Evolutionary conservation across 2,329 filamentous ascomycete genomes (phyloP), one percentile per base, ranked within the genome.

Genomic region (Curvularia lunata): DNA sequence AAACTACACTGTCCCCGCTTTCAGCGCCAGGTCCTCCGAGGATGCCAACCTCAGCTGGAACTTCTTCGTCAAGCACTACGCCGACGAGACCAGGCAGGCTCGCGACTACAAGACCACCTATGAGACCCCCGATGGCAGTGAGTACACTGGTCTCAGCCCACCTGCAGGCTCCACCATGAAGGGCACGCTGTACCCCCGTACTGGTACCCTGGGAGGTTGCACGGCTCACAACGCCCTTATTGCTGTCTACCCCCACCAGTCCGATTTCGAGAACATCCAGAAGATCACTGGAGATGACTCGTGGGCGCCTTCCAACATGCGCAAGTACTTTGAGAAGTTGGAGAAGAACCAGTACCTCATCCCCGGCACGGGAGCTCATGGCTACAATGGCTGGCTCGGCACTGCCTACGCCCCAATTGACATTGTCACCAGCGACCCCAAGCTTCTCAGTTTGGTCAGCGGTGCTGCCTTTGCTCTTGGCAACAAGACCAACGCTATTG

Each of bases 51-150:
- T 86, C 63, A 76, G 80, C 45, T 89, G 86, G 86, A 83, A 87
- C 71, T 88, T 85, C 74, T 89, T 84, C 62, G 84, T 87, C n/a
- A 81, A 81, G 45, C 86, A 88, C 71, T 88, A 87, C 66, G 77
- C 79, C 8, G 81, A 88, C 59, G 75, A 84, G 43, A 71, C 74
- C 21, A 79, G 82, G 37, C 83, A 86, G 61, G 78, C 81, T 21
- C 77, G 79, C 50, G 85, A 89, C 69, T 83, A 77, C 64, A 88
- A 89, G 78, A 83, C 84, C 46, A 82, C 83, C 1, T 88, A 86
- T 77, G 79, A 61, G 79, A 72, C 70, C 18, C 63, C 66, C 2
- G 64, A 70, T 64, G 70, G 72, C 23, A 58, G 63, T 79, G 1
- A 81, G 79, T 67, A 78, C 79, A 68, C 74, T 69, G 85, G 86